Conservation (phyloP, 2,329 filamentous ascomycete genomes). For the Ascochyta lentis region DNA sequence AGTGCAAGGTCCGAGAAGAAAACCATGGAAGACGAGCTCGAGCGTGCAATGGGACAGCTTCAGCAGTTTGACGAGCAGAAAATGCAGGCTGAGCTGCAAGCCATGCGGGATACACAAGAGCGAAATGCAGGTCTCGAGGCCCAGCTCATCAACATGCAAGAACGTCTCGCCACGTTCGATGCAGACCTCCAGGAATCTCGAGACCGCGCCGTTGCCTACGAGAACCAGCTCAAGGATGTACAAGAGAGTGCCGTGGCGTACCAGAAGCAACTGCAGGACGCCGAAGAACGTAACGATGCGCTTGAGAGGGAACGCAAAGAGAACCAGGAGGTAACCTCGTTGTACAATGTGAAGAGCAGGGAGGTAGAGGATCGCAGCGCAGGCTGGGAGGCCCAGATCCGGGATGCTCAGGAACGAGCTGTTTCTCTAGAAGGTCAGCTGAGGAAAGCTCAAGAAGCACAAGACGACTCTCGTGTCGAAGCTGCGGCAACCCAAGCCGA, state of each 20-base stretch:
- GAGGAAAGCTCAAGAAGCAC: constrained; percentile 34
- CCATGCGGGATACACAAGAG: constrained; percentile 39
- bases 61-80: constrained; percentile 40
- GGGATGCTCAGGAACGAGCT: constrained; percentile 42
- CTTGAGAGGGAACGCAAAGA: constrained; percentile 41
- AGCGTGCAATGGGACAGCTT: constrained; percentile 44
- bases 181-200: constrained; percentile 34
- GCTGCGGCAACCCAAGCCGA: constrained; percentile 47
- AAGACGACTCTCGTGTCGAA: constrained; percentile 45
- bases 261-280: constrained; percentile 38
- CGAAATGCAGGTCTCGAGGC: constrained; percentile 43
- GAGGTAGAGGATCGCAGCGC: constrained; percentile 31
- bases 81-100: constrained; percentile 25
- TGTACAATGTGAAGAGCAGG: constrained; percentile 30
- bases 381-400: constrained; percentile 42
- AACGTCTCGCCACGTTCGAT: constrained; percentile 42
- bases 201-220: constrained; percentile 39
- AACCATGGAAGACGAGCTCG: constrained; percentile 45
- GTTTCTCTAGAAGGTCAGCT: constrained; percentile 44
- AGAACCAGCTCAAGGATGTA: constrained; percentile 43
- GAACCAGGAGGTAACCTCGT: constrained; percentile 35
- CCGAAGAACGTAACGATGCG: constrained; percentile 34
- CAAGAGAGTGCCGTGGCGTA: constrained; percentile 39
- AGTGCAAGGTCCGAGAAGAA: constrained; percentile 45
- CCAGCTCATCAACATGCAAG: constrained; percentile 43